These are phyloP conservation scores for Rhododendron molle DNA, from an alignment of 148 eudicot genomes.

Conservation along the genomic window DNA sequence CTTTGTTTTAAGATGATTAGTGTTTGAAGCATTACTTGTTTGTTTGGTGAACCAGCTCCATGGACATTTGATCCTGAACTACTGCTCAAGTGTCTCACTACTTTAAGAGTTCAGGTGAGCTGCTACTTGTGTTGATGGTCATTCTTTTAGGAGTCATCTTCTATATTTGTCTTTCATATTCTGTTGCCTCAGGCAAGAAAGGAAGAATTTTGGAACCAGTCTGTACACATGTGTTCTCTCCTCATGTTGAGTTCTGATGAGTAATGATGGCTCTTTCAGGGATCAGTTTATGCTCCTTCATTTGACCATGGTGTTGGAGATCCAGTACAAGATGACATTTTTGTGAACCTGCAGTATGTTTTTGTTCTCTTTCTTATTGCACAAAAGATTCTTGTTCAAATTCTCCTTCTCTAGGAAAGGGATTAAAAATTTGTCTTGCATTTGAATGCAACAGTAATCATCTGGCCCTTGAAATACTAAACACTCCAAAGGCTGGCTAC, in stretches of 20 bases:
- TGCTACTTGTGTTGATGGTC: neutral
- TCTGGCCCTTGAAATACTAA: neutral
- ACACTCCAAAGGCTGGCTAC: neutral
- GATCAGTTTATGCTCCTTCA: slow-evolving; percentile 88
- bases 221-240: neutral
- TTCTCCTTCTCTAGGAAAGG: neutral
- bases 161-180: neutral
- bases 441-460: neutral
- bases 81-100: slow-evolving; percentile 69
- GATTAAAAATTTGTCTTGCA: neutral
- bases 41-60: slow-evolving; percentile 64
- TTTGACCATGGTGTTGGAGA: slow-evolving; percentile 99
- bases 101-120: slow-evolving; percentile 61
- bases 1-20: slow-evolving; percentile 13
- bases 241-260: neutral
- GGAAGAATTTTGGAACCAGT: neutral
- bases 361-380: neutral
- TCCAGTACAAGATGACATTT: slow-evolving; percentile 92
- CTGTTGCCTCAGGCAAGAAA: neutral
- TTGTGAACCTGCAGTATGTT: slow-evolving; percentile 76
- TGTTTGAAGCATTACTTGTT: slow-evolving; percentile 17
- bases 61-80: slow-evolving; percentile 90
- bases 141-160: neutral
- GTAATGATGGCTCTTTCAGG: slow-evolving; percentile 37
- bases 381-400: neutral